Base-by-base conservation (phyloP, 768 basidiomycete species). In the Trametes elegans region DNA sequence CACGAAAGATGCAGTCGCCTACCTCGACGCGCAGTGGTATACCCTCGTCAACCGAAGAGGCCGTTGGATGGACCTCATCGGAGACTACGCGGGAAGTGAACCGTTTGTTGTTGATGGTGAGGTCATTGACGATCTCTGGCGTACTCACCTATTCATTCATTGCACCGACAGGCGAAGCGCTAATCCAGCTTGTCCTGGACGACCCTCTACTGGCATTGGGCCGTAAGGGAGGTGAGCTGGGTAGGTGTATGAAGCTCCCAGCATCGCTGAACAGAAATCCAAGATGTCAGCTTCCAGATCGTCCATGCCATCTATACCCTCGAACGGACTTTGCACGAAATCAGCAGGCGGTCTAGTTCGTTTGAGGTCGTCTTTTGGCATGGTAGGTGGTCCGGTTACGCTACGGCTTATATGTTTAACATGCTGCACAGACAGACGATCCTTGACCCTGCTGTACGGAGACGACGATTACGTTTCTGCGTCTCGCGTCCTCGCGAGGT, bases 301-400 rank as follows among this genome's bases (percentile, higher is more conserved):
- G 55, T 85, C 2, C 87, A 88, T 63, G 87, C 85, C 3, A 68
- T 78, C 26, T 74, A 79, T 49, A 66, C 71, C 4, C 68, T 88
- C 32, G 86, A 88, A 61, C 67, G 70, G n/a, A 68, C 75, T 3
- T 64, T 88, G 7, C 50, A 72, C 7, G 73, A 83, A 32, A 78
- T 85, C 52, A 64, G 70, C 14, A 71, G 69, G 26, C 75, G 85
- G 13, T 74, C 72, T 5, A 79, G 80, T 0, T 74, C 75, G 28
- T 85, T 87, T 49, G 83, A 87, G 29, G 69, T 88, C 27, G 79
- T 82, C 3, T 88, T 88, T 64, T 88, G 79, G 74, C 67, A 80
- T 53, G 73, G 87, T 81, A 51, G 68, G 62, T 13, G 6, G 23
- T 32, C 10, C 7, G 5, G n/a, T n/a, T 28, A 19, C 43, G 1